A percentile compares a stretch with the other conserved stretches of the same genome.
Evolutionary conservation across 208 protist genomes (phyloP).

Genomic region (Crithidia sp.): DNA sequence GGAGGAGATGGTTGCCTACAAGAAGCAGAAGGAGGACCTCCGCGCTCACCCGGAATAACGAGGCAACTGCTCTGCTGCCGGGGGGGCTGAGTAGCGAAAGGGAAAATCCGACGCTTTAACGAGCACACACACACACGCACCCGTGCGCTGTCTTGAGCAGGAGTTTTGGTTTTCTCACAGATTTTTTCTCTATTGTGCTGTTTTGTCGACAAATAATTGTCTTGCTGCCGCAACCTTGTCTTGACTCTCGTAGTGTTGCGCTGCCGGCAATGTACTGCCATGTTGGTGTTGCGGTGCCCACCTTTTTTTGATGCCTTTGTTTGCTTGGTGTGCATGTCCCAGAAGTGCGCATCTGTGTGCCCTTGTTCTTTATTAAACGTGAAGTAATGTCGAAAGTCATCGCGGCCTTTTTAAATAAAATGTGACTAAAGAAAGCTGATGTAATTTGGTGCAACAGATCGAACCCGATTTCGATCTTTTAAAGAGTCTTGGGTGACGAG

Average conservation of each 20-base stretch:
- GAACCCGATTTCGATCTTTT: no score
- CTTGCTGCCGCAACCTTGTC: no score
- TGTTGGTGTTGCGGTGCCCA: neutral
- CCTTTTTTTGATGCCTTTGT: conserved; percentile 8
- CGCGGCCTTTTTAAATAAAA: no score
- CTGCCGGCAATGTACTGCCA: neutral
- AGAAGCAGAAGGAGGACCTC: conserved; percentile 46
- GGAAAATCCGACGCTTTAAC: neutral
- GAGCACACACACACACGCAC: no score
- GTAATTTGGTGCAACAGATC: no score
- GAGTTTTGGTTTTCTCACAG: neutral
- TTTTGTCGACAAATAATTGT: neutral
- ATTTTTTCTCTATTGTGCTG: conserved; percentile 1
- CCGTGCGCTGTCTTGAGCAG: no score
- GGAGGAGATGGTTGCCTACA: conserved; percentile 87
- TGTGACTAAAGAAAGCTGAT: no score
- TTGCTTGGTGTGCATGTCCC: neutral
- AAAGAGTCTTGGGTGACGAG: no score
- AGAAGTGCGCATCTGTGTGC: no score
- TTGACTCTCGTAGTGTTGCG: no score
- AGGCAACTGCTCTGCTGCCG: neutral
- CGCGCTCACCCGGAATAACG: conserved; percentile 19
- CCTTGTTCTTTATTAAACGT: no score
- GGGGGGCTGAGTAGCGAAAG: neutral
- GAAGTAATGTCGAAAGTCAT: no score